Percentiles rank a stretch among this genome's conserved stretches.
phyloP scores from a whole-genome alignment of 371 early-diverging fungal genomes.

The Sporodiniella umbellata region DNA sequence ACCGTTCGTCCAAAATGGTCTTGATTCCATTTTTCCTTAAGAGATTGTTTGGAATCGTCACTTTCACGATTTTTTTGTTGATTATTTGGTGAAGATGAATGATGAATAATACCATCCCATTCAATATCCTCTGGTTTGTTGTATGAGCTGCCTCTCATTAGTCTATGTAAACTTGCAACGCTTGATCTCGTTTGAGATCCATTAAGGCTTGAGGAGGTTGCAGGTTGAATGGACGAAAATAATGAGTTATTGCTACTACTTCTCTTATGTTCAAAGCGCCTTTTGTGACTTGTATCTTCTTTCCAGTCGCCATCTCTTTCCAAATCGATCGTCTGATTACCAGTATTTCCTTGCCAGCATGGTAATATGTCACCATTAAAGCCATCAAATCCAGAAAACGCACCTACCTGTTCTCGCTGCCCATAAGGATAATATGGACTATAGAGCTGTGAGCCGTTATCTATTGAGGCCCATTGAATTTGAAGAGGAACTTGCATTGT shows the following conservation, averaged over 20 bases:
- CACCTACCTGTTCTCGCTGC: slow-evolving; percentile 1
- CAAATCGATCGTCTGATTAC: slow-evolving; percentile 16
- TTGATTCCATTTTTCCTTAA: slow-evolving; percentile 11
- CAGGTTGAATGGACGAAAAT: slow-evolving; percentile 20
- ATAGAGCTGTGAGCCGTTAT: slow-evolving; percentile 15
- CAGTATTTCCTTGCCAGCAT: slow-evolving; percentile 5
- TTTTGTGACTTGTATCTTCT: slow-evolving; percentile 6
- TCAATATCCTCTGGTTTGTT: slow-evolving; percentile 39
- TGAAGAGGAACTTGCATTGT: slow-evolving; percentile 39
- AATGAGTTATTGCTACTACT: slow-evolving; percentile 31
- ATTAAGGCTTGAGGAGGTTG: slow-evolving; percentile 5
- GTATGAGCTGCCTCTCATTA: slow-evolving; percentile 35
- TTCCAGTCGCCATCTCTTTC: slow-evolving; percentile 30
- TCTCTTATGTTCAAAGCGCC: slow-evolving; percentile 20
- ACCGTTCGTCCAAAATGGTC: slow-evolving; percentile 27
- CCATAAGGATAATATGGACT: slow-evolving; percentile 18
- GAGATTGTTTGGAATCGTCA: not conserved
- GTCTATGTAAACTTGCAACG: slow-evolving; percentile 36
- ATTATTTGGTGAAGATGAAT: slow-evolving; percentile 5
- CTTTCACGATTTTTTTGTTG: not conserved
- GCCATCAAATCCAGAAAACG: not conserved
- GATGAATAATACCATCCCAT: slow-evolving; percentile 41
- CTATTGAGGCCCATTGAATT: slow-evolving; percentile 27
- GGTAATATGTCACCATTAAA: slow-evolving; percentile 3
- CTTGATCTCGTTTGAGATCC: slow-evolving; percentile 10